Conservation (phyloP, 108 stramenopile genomes). For the Skeletonema menzelii region DNA sequence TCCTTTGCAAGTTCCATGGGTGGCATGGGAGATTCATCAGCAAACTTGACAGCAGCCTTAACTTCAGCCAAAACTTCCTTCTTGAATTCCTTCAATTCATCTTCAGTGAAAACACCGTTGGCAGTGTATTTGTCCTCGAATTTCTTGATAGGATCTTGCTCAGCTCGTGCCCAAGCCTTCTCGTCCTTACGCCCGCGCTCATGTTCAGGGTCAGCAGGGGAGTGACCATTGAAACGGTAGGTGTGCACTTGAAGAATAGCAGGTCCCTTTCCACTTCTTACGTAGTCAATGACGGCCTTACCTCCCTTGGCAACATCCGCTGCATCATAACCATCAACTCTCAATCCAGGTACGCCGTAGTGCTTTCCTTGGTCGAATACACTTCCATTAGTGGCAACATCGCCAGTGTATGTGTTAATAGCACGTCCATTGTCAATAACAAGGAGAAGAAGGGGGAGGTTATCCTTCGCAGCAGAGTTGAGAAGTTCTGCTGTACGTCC, state of each 20-base stretch:
- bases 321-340: conserved; percentile 91
- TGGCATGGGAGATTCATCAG: conserved; percentile 91
- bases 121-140: conserved; percentile 87
- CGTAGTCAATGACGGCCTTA: conserved; percentile 95
- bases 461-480: conserved; percentile 96
- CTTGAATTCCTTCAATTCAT: conserved; percentile 85
- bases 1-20: conserved; percentile 95
- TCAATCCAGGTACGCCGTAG: conserved; percentile 95
- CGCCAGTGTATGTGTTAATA: conserved; percentile 98
- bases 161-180: conserved; percentile 95
- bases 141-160: conserved; percentile 94
- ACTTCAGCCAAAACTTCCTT: conserved; percentile 83
- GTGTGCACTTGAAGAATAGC: conserved; percentile 98
- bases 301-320: conserved; percentile 94
- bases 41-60: conserved; percentile 92
- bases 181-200: conserved; percentile 98
- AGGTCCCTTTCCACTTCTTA: conserved; percentile 91
- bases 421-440: conserved; percentile 98
- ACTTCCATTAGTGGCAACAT: conserved; percentile 92
- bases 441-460: conserved; percentile 90
- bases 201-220: conserved; percentile 98
- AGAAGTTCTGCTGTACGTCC: conserved; percentile 96
- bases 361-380: conserved; percentile 93
- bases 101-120: conserved; percentile 83
- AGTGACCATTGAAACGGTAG: conserved; percentile 98